Evolutionary conservation across 2,329 filamentous ascomycete genomes (phyloP).

Genomic region (Didymella keratinophila): DNA sequence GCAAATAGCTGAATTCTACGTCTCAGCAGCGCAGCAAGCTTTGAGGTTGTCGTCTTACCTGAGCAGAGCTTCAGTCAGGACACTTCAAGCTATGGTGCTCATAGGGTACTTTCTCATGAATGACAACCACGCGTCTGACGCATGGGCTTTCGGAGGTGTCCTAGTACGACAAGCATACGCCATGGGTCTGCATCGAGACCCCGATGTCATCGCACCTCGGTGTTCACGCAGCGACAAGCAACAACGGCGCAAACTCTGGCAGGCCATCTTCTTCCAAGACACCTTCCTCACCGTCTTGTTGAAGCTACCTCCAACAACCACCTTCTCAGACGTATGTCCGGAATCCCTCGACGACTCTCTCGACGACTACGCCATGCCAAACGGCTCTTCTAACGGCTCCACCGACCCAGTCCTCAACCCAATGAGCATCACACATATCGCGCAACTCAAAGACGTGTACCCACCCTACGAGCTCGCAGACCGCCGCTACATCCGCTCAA

Average conservation of each 20-base stretch:
- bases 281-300: conserved; percentile 81
- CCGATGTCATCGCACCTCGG: conserved; percentile 73
- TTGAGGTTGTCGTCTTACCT: conserved; percentile 78
- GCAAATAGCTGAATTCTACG: conserved; percentile 82
- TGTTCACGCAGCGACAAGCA: conserved; percentile 77
- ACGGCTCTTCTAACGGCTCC: conserved; percentile 54
- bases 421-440: conserved; percentile 61
- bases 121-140: conserved; percentile 83
- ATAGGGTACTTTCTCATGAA: conserved; percentile 86
- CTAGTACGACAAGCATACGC: conserved; percentile 80
- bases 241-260: conserved; percentile 80
- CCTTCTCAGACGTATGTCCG: conserved; percentile 79
- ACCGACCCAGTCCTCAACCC: conserved; percentile 57
- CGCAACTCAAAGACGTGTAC: conserved; percentile 50
- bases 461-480: conserved; percentile 51
- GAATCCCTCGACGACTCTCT: conserved; percentile 74
- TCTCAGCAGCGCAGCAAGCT: conserved; percentile 80
- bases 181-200: conserved; percentile 81
- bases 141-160: conserved; percentile 82
- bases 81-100: conserved; percentile 82
- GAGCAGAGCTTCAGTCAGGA: conserved; percentile 74
- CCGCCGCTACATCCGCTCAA: conserved; percentile 71
- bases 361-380: conserved; percentile 70
- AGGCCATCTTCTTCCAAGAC: conserved; percentile 80
- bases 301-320: conserved; percentile 78